phyloP scores from a whole-genome alignment of 495 filamentous ascomycete species.

The Lophium mytilinum region DNA sequence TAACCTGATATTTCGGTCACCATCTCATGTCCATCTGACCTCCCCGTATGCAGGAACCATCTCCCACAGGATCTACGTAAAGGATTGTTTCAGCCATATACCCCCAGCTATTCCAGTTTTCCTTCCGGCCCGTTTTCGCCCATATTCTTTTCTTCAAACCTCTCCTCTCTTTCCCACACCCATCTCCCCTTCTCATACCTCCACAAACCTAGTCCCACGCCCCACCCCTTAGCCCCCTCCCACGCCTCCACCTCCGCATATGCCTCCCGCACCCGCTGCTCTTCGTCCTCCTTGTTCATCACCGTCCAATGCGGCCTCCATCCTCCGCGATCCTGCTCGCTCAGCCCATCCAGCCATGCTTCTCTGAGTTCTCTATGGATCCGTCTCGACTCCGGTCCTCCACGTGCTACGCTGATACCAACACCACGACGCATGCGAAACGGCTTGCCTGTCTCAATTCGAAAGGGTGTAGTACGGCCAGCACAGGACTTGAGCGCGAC shows the following conservation, averaged over 20 bases:
- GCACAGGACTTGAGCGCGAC: background rate
- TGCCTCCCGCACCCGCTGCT: constrained; percentile 1
- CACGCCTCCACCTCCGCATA: background rate
- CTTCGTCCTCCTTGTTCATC: constrained; percentile 16
- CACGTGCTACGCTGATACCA: background rate
- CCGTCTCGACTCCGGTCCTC: background rate
- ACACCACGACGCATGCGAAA: constrained; percentile 13
- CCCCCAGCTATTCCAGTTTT: background rate
- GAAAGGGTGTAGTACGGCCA: background rate
- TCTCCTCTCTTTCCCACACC: constrained; percentile 6
- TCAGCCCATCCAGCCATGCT: constrained; percentile 8
- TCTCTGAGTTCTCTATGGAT: constrained; percentile 8
- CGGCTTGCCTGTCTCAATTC: constrained; percentile 3
- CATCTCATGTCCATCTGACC: too few species aligned
- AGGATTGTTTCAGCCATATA: background rate
- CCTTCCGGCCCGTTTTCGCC: background rate
- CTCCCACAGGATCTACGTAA: too few species aligned
- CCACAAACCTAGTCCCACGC: constrained; percentile 10
- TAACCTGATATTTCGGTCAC: too few species aligned
- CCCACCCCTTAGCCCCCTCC: background rate
- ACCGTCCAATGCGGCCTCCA: constrained; percentile 17
- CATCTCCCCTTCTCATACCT: constrained; percentile 11
- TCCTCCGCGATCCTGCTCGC: constrained; percentile 8
- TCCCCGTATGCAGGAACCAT: too few species aligned
- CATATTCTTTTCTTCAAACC: background rate